These are phyloP conservation scores for Trichoderma simmonsii DNA, from an alignment of 2,329 filamentous ascomycete species.

Conservation along the genomic window DNA sequence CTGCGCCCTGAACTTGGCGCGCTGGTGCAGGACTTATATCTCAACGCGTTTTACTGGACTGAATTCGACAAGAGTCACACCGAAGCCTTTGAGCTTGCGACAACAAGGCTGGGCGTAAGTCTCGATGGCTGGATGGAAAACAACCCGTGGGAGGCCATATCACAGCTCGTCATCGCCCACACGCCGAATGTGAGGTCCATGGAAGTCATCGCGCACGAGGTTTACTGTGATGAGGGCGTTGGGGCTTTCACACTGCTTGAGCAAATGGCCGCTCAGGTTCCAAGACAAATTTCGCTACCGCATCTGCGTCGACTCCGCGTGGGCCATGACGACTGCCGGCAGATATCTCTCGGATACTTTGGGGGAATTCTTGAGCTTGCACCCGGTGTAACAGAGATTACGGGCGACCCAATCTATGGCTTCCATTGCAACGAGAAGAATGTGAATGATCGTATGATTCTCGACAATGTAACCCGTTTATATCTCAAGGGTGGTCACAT, in stretches of 20 bases:
- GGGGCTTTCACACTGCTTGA: neutral
- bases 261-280: neutral
- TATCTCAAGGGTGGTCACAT: neutral
- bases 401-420: neutral
- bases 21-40: neutral
- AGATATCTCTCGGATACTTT: constrained; percentile 2
- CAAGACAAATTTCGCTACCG: neutral
- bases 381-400: neutral
- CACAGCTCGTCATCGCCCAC: neutral
- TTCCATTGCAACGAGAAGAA: neutral
- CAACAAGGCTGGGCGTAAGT: neutral
- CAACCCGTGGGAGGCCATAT: neutral
- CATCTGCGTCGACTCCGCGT: neutral
- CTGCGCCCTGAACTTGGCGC: neutral
- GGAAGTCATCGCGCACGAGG: neutral
- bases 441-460: neutral
- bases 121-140: neutral
- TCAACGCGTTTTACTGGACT: neutral
- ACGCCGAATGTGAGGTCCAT: neutral
- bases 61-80: neutral
- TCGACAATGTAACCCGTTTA: neutral
- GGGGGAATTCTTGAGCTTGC: neutral
- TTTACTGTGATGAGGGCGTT: neutral
- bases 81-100: neutral
- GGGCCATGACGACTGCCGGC: neutral